Conservation (phyloP, 306 rosid species). For the Cucurbita moschata region DNA sequence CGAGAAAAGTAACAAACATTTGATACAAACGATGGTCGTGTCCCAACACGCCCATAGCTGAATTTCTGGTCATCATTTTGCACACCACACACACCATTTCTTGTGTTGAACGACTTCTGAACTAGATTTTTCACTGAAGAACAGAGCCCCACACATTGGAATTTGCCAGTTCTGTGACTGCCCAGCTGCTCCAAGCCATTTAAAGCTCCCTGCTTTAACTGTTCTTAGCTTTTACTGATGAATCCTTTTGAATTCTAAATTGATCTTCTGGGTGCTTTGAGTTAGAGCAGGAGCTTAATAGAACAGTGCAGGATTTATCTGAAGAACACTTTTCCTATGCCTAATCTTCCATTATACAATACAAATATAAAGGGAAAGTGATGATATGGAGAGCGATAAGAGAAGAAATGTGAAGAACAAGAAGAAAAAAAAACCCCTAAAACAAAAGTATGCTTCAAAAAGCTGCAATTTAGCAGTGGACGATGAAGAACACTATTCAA, state of each 20-base stretch:
- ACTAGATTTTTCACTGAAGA: neutral
- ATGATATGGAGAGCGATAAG: neutral
- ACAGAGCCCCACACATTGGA: neutral
- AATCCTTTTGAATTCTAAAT: neutral
- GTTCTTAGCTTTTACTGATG: neutral
- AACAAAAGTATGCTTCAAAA: neutral
- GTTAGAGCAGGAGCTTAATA: neutral
- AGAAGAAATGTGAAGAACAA: neutral
- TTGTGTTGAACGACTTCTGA: neutral
- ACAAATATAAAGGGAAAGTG: neutral
- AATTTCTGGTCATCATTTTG: neutral
- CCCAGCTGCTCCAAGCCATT: neutral
- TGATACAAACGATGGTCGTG: neutral
- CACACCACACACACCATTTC: neutral
- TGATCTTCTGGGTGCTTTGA: neutral
- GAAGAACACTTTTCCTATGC: neutral
- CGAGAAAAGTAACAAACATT: neutral
- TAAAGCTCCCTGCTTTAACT: neutral
- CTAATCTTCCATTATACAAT: neutral
- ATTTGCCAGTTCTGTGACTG: neutral
- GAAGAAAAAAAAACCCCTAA: neutral
- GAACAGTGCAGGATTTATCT: neutral
- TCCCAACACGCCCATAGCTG: neutral
- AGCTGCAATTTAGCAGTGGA: neutral
- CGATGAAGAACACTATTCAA: slow-evolving; percentile 4